Conservation (phyloP, 2,329 filamentous ascomycete species). For the Botrytis aclada region DNA sequence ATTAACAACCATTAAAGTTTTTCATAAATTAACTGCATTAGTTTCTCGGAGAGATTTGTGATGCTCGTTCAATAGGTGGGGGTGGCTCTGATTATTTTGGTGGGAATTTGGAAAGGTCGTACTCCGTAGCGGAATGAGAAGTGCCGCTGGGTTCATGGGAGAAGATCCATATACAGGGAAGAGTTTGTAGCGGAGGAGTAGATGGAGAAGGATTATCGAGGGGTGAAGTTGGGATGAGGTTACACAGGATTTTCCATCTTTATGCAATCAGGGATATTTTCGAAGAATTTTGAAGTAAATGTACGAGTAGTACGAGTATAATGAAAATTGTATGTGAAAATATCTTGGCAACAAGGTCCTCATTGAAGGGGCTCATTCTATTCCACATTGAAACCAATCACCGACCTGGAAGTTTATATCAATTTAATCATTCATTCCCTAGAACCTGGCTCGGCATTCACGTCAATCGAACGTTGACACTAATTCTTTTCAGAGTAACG, state of each 20-base stretch:
- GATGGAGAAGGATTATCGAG: not conserved
- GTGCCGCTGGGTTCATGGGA: not conserved
- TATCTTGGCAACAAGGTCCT: not conserved
- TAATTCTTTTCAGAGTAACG: not conserved
- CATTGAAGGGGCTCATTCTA: not conserved
- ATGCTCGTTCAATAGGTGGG: not conserved
- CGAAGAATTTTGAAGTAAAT: not conserved
- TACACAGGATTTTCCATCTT: not conserved
- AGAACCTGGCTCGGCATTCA: not conserved
- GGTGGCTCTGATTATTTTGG: not conserved
- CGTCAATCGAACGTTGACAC: not conserved
- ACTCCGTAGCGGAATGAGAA: not conserved
- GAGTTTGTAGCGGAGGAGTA: not conserved
- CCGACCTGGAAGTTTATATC: not conserved
- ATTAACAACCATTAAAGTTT: not conserved
- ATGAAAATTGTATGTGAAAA: not conserved
- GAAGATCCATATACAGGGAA: not conserved
- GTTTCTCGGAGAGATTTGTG: not conserved
- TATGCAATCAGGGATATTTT: not conserved
- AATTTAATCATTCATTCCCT: not conserved
- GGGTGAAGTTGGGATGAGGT: not conserved
- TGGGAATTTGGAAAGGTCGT: not conserved
- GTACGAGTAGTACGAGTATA: too few relatives aligned
- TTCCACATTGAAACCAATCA: not conserved
- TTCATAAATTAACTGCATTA: not conserved